A percentile compares a stretch with the other conserved stretches of the same genome.
phyloP scores from a whole-genome alignment of 75 land plant genomes.

The Selaginella tamariscina region DNA sequence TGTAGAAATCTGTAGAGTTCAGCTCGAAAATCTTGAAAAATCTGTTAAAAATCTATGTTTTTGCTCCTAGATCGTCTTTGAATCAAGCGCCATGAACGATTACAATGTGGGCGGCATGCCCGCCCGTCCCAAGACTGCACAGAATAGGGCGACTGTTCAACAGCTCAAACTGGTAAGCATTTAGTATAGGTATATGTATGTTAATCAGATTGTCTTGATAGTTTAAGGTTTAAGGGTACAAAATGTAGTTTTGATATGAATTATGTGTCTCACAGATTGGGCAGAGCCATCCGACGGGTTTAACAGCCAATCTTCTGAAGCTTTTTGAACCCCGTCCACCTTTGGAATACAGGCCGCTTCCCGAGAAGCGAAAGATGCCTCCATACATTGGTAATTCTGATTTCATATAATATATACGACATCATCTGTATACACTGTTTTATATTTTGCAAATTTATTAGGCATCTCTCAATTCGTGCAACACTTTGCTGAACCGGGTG shows the following conservation, averaged over 20 bases:
- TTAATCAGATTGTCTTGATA: too few relatives aligned
- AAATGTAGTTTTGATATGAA: too few relatives aligned
- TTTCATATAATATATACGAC: background rate
- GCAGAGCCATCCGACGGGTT: constrained; percentile 90
- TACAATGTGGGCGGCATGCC: constrained; percentile 53
- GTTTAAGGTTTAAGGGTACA: too few relatives aligned
- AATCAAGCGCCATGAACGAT: constrained; percentile 67
- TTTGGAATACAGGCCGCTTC: constrained; percentile 76
- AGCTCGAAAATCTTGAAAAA: too few relatives aligned
- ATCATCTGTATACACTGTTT: background rate
- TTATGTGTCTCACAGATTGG: constrained; percentile 50
- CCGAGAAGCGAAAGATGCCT: constrained; percentile 82
- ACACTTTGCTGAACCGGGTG: constrained; percentile 87
- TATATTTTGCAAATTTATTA: constrained; percentile 19
- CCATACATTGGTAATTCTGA: constrained; percentile 46
- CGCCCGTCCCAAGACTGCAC: constrained; percentile 83
- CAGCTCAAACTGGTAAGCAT: constrained; percentile 77
- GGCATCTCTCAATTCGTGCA: constrained; percentile 87
- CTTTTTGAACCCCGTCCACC: constrained; percentile 95
- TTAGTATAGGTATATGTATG: too few relatives aligned
- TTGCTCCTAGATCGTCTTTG: too few relatives aligned
- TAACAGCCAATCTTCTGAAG: constrained; percentile 78
- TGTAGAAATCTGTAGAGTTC: too few relatives aligned
- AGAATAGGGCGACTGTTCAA: constrained; percentile 83
- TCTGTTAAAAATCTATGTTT: too few relatives aligned